phyloP scores from a whole-genome alignment of 495 filamentous ascomycete species.

The Annulohypoxylon moriforme region DNA sequence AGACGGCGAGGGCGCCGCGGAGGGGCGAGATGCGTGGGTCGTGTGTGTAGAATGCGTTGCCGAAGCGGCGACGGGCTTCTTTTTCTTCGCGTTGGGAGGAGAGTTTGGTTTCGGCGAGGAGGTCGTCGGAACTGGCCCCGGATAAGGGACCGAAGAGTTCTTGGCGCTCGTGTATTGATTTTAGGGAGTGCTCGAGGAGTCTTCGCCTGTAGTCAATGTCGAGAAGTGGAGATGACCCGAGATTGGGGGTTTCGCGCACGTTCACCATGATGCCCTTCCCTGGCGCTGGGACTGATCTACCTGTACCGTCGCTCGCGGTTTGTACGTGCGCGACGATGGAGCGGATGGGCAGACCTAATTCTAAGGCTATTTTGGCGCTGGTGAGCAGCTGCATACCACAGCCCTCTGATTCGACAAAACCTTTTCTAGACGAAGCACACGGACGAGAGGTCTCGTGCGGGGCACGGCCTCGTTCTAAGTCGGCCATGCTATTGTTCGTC shows the following conservation, averaged over 20 bases:
- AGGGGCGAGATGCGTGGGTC: slow-evolving; percentile 92
- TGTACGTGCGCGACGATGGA: slow-evolving; percentile 93
- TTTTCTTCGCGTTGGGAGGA: slow-evolving; percentile 88
- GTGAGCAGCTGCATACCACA: slow-evolving; percentile 98
- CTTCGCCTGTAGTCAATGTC: slow-evolving; percentile 95
- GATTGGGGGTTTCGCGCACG: slow-evolving; percentile 84
- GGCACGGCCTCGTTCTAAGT: slow-evolving; percentile 91
- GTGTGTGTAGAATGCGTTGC: slow-evolving; percentile 96
- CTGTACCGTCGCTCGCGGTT: slow-evolving; percentile 97
- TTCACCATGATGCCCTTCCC: slow-evolving; percentile 96
- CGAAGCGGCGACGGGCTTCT: slow-evolving; percentile 86
- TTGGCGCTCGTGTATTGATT: slow-evolving; percentile 92
- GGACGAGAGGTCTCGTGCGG: slow-evolving; percentile 97
- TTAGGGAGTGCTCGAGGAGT: slow-evolving; percentile 87
- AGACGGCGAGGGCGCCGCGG: slow-evolving; percentile 92
- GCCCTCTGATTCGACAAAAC: slow-evolving; percentile 99
- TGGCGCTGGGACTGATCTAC: slow-evolving; percentile 95
- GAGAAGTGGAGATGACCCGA: slow-evolving; percentile 88
- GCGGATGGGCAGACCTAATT: slow-evolving; percentile 98
- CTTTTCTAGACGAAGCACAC: slow-evolving; percentile 91
- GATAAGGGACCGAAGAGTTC: slow-evolving; percentile 84
- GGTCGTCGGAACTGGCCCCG: slow-evolving; percentile 82
- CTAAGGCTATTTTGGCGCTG: slow-evolving; percentile 90
- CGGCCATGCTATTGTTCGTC: slow-evolving; percentile 93
- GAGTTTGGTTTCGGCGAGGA: slow-evolving; percentile 81